A percentile compares a stretch with the other conserved stretches of the same genome.
These are phyloP conservation scores for Mentha longifolia DNA, from an alignment of 257 asterid genomes.

Conservation along the genomic window DNA sequence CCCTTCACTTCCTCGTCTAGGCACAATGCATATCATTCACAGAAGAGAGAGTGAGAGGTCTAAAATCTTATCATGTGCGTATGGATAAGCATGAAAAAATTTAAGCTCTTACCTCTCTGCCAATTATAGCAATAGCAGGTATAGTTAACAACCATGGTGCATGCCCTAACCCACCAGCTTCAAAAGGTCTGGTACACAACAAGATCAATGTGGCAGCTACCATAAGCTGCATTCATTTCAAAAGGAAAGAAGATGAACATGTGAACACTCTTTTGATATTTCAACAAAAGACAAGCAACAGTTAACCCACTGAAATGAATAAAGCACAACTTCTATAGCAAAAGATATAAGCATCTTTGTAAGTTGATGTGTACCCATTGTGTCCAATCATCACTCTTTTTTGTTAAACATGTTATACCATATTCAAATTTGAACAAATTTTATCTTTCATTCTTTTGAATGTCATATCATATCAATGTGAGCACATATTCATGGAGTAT, in stretches of 20 bases:
- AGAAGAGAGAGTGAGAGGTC: background rate
- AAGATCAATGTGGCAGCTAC: constrained; percentile 89
- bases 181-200: constrained; percentile 74
- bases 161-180: constrained; percentile 64
- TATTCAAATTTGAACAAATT: background rate
- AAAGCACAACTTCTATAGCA: background rate
- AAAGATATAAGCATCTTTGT: background rate
- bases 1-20: background rate
- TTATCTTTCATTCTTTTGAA: background rate
- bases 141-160: constrained; percentile 72
- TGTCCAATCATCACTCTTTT: background rate
- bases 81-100: constrained; percentile 2
- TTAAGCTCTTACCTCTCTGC: constrained; percentile 70
- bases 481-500: background rate
- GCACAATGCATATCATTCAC: background rate
- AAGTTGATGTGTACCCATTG: background rate
- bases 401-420: background rate
- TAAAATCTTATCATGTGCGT: background rate
- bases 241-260: constrained; percentile 14
- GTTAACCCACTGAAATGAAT: constrained; percentile 8
- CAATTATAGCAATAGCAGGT: constrained; percentile 82
- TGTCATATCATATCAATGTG: background rate
- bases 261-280: background rate
- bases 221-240: constrained; percentile 66
- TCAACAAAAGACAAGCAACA: constrained; percentile 6